Percentiles rank a stretch among this genome's conserved stretches.
These are phyloP conservation scores for Rhynchospora tenuis DNA, from an alignment of 176 grass and related monocot genomes.

Conservation along the genomic window DNA sequence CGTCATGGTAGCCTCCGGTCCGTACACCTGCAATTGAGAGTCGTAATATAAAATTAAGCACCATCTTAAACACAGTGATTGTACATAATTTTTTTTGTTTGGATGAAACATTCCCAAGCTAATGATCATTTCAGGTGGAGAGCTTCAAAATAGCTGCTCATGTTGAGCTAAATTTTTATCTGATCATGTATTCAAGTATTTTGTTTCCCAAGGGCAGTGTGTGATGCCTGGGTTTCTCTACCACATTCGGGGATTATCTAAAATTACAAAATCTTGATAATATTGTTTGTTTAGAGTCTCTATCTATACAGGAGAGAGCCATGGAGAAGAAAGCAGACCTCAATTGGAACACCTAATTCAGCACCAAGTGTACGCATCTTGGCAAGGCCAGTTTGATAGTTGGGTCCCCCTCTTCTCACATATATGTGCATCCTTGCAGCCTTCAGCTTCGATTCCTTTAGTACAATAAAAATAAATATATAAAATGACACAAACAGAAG, in stretches of 20 bases:
- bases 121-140: not conserved
- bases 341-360: conserved; percentile 73
- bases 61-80: no score
- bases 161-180: not conserved
- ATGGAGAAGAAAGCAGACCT: conserved; percentile 32
- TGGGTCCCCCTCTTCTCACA: conserved; percentile 89
- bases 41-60: not conserved
- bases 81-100: not conserved
- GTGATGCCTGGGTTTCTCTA: not conserved
- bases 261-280: not conserved
- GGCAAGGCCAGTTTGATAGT: conserved; percentile 86
- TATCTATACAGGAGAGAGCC: not conserved
- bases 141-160: not conserved
- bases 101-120: not conserved
- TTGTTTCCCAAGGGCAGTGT: not conserved
- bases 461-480: not conserved
- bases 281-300: not conserved
- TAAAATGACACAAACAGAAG: not conserved
- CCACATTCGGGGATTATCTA: not conserved
- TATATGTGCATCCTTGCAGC: conserved; percentile 87
- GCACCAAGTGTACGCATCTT: conserved; percentile 82
- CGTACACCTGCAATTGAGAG: conserved; percentile 59
- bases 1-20: conserved; percentile 94
- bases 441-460: conserved; percentile 86
- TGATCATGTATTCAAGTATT: not conserved